These are phyloP conservation scores for Emmonsiellopsis sp. DNA, from an alignment of 2,329 filamentous ascomycete genomes.

Conservation along the genomic window DNA sequence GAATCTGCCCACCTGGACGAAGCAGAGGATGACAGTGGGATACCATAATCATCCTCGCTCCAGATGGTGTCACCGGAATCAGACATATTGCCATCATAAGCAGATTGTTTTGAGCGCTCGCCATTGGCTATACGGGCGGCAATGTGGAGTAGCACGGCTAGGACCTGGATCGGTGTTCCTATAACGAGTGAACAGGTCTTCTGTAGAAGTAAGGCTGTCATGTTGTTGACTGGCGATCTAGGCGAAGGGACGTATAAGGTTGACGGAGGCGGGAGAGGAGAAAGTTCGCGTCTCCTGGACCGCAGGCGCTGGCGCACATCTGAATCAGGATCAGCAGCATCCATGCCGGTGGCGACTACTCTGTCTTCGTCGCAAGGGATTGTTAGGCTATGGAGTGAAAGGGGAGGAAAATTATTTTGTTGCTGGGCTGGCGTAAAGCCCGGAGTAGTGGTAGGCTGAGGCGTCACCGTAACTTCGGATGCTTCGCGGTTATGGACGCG, in stretches of 20 bases:
- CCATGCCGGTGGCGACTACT: slow-evolving; percentile 16
- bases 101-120: slow-evolving; percentile 6
- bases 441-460: slow-evolving; percentile 10
- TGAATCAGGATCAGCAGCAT: slow-evolving; percentile 21
- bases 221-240: slow-evolving; percentile 39
- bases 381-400: not conserved
- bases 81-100: slow-evolving; percentile 34
- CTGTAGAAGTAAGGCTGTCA: slow-evolving; percentile 59
- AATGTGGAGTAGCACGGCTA: slow-evolving; percentile 71
- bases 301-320: slow-evolving; percentile 47
- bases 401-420: not conserved
- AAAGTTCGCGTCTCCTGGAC: slow-evolving; percentile 49
- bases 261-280: slow-evolving; percentile 59
- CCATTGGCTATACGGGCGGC: slow-evolving; percentile 59
- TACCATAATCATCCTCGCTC: slow-evolving; percentile 52
- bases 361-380: not conserved
- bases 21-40: slow-evolving; percentile 29
- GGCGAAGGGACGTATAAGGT: slow-evolving; percentile 47
- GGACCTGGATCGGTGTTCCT: slow-evolving; percentile 69
- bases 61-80: slow-evolving; percentile 42
- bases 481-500: slow-evolving; percentile 20
- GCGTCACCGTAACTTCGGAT: slow-evolving; percentile 20
- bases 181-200: slow-evolving; percentile 71
- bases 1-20: slow-evolving; percentile 10
- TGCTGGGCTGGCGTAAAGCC: not conserved